Base-by-base conservation (phyloP, 1,284 basidiomycete genomes). In the Gomphus bonarii region DNA sequence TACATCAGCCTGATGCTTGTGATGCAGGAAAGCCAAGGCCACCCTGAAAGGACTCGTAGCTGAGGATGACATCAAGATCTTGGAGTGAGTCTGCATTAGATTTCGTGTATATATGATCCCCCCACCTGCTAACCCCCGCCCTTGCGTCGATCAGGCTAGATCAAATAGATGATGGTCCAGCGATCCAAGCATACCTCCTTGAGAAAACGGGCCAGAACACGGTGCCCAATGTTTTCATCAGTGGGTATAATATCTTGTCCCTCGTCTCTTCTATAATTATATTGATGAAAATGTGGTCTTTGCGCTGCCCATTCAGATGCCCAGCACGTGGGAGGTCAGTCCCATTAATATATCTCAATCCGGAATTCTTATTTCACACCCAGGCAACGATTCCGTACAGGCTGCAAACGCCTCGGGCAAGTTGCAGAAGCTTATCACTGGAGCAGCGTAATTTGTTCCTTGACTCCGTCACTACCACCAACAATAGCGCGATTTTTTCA, bases 201-300 rank as follows among this genome's bases (percentile, higher is more conserved):
- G 64, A 78, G 65, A 80, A 80, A 75, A 82, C 82, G 0, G 73
- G 73, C 0, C 84, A 85, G 65, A 67, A 75, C 8, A 81, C 81
- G 12, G 84, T 88, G 3, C 85, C 85, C 44, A 85, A 80, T 66
- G 73, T 87, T 62, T 88, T 84, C 69, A 73, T 87, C 62, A 76
- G 83, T 85, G 61, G 65, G 83, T 76, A 1, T 28, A 20, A 55
- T 10, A 31, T 36, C 36, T 25, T 14, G 44, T 18, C 28, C 18
- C 14, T n/a, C 53, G 2, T 44, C 42, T 18, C 18, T 42, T 18
- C 16, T n/a, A n/a, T n/a, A n/a, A 20, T 42, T 18, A 18, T 20
- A 22, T 44, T 44, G 8, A 20, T 10, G 16, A 22, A 12, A 9
- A 7, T 12, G 8, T 22, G 42, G 20, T 44, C 42, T 3, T 3